Percentiles rank a stretch among this genome's conserved stretches.
Conservation (phyloP, 2,329 filamentous ascomycete species). For the Thermochaetoides dissita region DNA sequence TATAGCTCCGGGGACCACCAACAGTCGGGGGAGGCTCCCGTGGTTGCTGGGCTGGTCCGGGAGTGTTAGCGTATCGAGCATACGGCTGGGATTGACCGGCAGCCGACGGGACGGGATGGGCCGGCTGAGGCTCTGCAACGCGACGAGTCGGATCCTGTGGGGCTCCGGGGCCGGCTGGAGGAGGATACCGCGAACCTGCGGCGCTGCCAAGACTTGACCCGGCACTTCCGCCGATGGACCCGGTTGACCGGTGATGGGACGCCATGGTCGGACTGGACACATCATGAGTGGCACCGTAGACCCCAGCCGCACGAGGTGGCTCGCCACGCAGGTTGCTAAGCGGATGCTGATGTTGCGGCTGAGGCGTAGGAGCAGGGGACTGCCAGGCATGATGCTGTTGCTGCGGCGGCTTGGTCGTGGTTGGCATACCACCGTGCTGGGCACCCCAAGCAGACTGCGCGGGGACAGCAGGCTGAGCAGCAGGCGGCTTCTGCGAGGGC, state of each 20-base stretch:
- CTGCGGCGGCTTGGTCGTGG: conserved; percentile 9
- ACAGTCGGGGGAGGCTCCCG: too few relatives aligned
- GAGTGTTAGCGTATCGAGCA: conserved; percentile 13
- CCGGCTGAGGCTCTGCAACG: neutral
- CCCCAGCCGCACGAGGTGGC: conserved; percentile 10
- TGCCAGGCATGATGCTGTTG: conserved; percentile 15
- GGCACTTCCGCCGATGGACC: conserved; percentile 15
- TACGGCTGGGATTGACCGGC: conserved; percentile 10
- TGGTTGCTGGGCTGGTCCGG: conserved; percentile 8
- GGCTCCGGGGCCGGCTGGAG: conserved; percentile 2
- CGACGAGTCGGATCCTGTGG: neutral
- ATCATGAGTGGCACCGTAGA: conserved; percentile 10
- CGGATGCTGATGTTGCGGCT: conserved; percentile 16
- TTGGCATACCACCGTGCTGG: conserved; percentile 14
- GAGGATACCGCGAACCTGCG: neutral
- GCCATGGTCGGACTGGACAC: conserved; percentile 14
- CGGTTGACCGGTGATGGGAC: conserved; percentile 17
- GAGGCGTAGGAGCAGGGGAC: conserved; percentile 5
- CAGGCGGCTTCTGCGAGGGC: neutral
- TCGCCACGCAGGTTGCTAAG: conserved; percentile 16
- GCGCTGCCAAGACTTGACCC: neutral
- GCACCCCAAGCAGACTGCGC: conserved; percentile 16
- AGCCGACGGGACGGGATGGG: neutral
- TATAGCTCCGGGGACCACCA: conserved; percentile 10
- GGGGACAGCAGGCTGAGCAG: conserved; percentile 7